These are phyloP conservation scores for Hortiboletus flavorubellus DNA, from an alignment of 768 basidiomycete species.

Conservation along the genomic window DNA sequence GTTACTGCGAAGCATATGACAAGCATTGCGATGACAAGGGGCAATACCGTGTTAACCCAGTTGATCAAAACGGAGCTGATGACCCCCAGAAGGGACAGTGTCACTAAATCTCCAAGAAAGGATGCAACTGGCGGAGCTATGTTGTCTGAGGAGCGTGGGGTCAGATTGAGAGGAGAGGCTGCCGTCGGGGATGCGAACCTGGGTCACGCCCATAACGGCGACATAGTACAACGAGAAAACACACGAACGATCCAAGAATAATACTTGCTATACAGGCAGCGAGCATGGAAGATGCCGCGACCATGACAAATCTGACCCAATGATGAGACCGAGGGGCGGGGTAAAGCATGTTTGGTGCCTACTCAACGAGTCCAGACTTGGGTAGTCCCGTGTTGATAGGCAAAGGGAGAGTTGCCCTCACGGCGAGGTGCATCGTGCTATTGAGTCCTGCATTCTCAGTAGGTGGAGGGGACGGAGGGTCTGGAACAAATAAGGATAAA, in stretches of 20 bases:
- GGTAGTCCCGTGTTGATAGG: slow-evolving; percentile 28
- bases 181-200: slow-evolving; percentile 43
- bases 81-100: slow-evolving; percentile 76
- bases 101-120: slow-evolving; percentile 90
- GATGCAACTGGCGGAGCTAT: slow-evolving; percentile 93
- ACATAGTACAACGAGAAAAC: slow-evolving; percentile 73
- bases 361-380: slow-evolving; percentile 41
- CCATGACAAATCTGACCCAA: slow-evolving; percentile 62
- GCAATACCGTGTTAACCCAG: slow-evolving; percentile 61
- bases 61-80: slow-evolving; percentile 71
- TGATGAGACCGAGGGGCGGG: slow-evolving; percentile 3
- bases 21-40: slow-evolving; percentile 51
- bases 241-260: slow-evolving; percentile 92
- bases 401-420: slow-evolving; percentile 22
- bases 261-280: slow-evolving; percentile 75
- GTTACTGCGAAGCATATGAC: slow-evolving; percentile 46
- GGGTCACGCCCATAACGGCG: slow-evolving; percentile 77
- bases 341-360: slow-evolving; percentile 9
- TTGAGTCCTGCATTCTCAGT: slow-evolving; percentile 10
- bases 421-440: slow-evolving; percentile 3
- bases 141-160: slow-evolving; percentile 58
- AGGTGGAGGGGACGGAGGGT: slow-evolving; percentile 13
- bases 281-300: slow-evolving; percentile 75
- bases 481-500: slow-evolving; percentile 61
- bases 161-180: background rate